A percentile compares a stretch with the other conserved stretches of the same genome.
Evolutionary conservation across 495 filamentous ascomycete genomes (phyloP).

Genomic region (Lasiosphaeria hispida): DNA sequence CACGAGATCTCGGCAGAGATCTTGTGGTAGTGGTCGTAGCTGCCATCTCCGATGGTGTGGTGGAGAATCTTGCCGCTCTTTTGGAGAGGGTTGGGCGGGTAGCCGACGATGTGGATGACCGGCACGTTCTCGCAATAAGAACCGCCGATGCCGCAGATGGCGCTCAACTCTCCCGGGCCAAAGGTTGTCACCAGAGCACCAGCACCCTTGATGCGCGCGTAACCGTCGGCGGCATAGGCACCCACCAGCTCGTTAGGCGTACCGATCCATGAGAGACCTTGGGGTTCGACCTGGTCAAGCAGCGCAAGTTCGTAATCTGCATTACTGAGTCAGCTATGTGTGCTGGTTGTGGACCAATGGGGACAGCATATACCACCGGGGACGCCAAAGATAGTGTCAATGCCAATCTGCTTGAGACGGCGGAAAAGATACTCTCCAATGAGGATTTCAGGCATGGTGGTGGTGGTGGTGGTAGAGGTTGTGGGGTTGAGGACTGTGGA

Average conservation of each 20-base stretch:
- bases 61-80: slow-evolving; percentile 46
- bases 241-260: slow-evolving; percentile 60
- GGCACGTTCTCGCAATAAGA: slow-evolving; percentile 61
- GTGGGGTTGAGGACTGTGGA: not conserved
- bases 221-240: slow-evolving; percentile 70
- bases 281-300: slow-evolving; percentile 61
- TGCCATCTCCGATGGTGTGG: slow-evolving; percentile 27
- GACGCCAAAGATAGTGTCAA: slow-evolving; percentile 62
- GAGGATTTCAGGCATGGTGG: slow-evolving; percentile 27
- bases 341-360: not conserved
- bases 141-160: slow-evolving; percentile 67
- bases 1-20: slow-evolving; percentile 39
- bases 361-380: slow-evolving; percentile 46
- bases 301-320: slow-evolving; percentile 52
- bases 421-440: slow-evolving; percentile 60
- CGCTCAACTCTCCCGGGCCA: slow-evolving; percentile 67
- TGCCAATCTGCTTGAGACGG: slow-evolving; percentile 60
- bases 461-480: not conserved
- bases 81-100: slow-evolving; percentile 51
- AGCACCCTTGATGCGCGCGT: slow-evolving; percentile 68
- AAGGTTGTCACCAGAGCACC: slow-evolving; percentile 65
- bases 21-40: slow-evolving; percentile 34
- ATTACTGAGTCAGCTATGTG: not conserved
- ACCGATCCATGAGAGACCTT: slow-evolving; percentile 62
- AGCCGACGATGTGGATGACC: slow-evolving; percentile 64